Evolutionary conservation across 116 monocot species (phyloP).

Genomic region (Dioscorea cayenensis): DNA sequence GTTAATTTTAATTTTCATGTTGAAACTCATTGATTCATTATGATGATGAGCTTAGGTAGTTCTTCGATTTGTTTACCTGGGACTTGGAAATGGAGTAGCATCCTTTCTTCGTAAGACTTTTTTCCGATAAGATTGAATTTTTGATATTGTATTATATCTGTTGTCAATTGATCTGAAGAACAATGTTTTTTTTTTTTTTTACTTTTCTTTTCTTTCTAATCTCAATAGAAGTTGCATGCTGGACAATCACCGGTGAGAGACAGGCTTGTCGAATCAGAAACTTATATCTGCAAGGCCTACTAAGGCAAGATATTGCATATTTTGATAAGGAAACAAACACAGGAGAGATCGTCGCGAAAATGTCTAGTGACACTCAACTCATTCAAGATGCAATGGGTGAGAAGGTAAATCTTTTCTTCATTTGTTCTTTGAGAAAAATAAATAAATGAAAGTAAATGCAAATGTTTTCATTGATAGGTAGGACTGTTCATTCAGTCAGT

Average conservation of each 20-base stretch:
- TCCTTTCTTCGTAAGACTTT: neutral
- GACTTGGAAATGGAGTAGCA: neutral
- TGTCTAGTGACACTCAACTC: constrained; percentile 75
- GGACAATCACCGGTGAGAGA: constrained; percentile 61
- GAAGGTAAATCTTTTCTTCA: constrained; percentile 28
- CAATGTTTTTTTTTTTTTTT: too few relatives aligned
- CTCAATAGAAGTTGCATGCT: constrained; percentile 51
- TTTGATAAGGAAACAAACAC: constrained; percentile 75
- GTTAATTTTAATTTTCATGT: too few relatives aligned
- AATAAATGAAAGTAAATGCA: too few relatives aligned
- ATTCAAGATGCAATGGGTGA: constrained; percentile 94
- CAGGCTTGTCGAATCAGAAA: constrained; percentile 56
- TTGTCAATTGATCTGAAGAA: too few relatives aligned
- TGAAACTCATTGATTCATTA: too few relatives aligned
- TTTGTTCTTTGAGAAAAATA: too few relatives aligned
- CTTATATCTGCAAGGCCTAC: constrained; percentile 57
- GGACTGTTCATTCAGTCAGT: constrained; percentile 45
- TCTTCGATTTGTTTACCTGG: neutral
- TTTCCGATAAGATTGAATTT: too few relatives aligned
- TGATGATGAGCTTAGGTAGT: neutral
- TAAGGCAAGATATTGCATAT: constrained; percentile 68
- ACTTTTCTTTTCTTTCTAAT: too few relatives aligned
- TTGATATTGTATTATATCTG: too few relatives aligned
- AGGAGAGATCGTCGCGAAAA: constrained; percentile 64
- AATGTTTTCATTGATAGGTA: constrained; percentile 12